Evolutionary conservation across 2,329 filamentous ascomycete species (phyloP).

Genomic region (Teratosphaeria viscida): DNA sequence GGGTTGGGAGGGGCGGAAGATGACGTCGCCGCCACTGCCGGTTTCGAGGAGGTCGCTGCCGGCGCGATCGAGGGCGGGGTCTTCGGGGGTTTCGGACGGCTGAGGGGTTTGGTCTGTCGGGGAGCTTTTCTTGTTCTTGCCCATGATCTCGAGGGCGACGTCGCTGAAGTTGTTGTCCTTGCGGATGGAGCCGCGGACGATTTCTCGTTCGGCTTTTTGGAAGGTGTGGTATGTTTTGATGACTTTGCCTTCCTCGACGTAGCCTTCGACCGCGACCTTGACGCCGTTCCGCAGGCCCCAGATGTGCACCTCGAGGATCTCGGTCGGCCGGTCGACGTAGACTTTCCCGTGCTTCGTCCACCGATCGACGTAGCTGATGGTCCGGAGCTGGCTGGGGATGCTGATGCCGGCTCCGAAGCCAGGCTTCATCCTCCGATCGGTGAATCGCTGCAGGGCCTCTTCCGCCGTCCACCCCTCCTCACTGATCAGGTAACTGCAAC

Average conservation of each 20-base stretch:
- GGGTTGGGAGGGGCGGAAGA: slow-evolving; percentile 61
- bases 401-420: slow-evolving; percentile 82
- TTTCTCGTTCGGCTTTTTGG: slow-evolving; percentile 55
- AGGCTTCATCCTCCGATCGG: slow-evolving; percentile 76
- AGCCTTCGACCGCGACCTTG: slow-evolving; percentile 77
- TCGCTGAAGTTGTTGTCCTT: slow-evolving; percentile 32
- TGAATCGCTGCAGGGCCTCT: slow-evolving; percentile 59
- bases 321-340: slow-evolving; percentile 72
- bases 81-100: slow-evolving; percentile 4
- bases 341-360: slow-evolving; percentile 67
- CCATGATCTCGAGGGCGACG: slow-evolving; percentile 30
- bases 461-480: slow-evolving; percentile 63
- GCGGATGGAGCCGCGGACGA: slow-evolving; percentile 48
- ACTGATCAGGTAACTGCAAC: slow-evolving; percentile 80
- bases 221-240: slow-evolving; percentile 82
- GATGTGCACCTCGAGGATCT: slow-evolving; percentile 79
- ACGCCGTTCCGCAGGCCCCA: slow-evolving; percentile 85
- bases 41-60: slow-evolving; percentile 25
- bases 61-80: slow-evolving; percentile 5
- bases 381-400: slow-evolving; percentile 84
- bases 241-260: slow-evolving; percentile 74
- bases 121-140: slow-evolving; percentile 17
- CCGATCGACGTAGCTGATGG: slow-evolving; percentile 77
- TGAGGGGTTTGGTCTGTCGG: slow-evolving; percentile 9
- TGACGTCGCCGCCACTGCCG: slow-evolving; percentile 60